These are phyloP conservation scores for Pontederia crassipes DNA, from an alignment of 176 grass and related monocot species.

Conservation along the genomic window DNA sequence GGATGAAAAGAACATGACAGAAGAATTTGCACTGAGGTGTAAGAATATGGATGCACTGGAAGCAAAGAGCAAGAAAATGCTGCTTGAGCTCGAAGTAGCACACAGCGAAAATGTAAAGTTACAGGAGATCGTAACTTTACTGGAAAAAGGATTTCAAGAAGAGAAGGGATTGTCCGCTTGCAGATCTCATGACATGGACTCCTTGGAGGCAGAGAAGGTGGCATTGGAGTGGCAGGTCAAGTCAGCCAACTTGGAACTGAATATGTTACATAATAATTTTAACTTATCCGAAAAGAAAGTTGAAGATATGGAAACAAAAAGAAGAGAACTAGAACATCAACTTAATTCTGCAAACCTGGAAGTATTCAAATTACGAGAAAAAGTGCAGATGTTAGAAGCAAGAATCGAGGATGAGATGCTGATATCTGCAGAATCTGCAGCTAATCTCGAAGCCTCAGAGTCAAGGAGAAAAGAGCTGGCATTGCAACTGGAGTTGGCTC, in stretches of 20 bases:
- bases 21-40: constrained; percentile 26
- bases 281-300: constrained; percentile 34
- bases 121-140: constrained; percentile 30
- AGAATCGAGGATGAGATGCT: neutral
- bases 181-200: constrained; percentile 36
- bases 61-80: constrained; percentile 28
- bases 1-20: constrained; percentile 37
- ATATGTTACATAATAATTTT: constrained; percentile 30
- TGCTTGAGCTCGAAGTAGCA: constrained; percentile 38
- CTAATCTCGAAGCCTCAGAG: neutral
- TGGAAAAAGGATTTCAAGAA: constrained; percentile 40
- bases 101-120: constrained; percentile 36
- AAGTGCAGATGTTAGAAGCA: neutral
- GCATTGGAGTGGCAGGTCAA: constrained; percentile 47
- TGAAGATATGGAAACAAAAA: neutral
- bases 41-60: constrained; percentile 24
- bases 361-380: neutral
- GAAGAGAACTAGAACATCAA: neutral
- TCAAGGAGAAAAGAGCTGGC: constrained; percentile 11
- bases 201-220: constrained; percentile 36
- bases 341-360: neutral
- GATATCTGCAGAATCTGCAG: neutral
- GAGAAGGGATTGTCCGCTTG: constrained; percentile 43
- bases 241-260: constrained; percentile 37
- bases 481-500: constrained; percentile 2